A percentile compares a stretch with the other conserved stretches of the same genome.
These are phyloP conservation scores for Baorangia bicolor DNA, from an alignment of 768 basidiomycete genomes.

Conservation along the genomic window DNA sequence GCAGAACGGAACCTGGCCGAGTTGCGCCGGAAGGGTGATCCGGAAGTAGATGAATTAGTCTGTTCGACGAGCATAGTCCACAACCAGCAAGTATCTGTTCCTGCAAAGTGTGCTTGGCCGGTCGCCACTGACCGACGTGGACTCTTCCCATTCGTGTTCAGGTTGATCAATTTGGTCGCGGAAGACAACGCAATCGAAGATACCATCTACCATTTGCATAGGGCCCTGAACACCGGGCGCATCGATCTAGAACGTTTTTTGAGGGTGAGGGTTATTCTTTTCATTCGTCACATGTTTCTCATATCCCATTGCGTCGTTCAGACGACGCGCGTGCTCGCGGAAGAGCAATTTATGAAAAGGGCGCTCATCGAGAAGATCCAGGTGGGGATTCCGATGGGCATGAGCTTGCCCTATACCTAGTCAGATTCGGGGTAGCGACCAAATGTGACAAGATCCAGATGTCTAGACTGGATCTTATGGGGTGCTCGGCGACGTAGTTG, in stretches of 20 bases:
- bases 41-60: slow-evolving; percentile 93
- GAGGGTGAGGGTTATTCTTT: slow-evolving; percentile 55
- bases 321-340: slow-evolving; percentile 83
- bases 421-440: slow-evolving; percentile 38
- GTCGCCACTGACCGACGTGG: slow-evolving; percentile 16
- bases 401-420: slow-evolving; percentile 38
- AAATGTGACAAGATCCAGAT: slow-evolving; percentile 25
- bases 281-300: slow-evolving; percentile 16
- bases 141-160: slow-evolving; percentile 32
- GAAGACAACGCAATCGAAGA: slow-evolving; percentile 99
- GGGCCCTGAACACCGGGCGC: slow-evolving; percentile 86
- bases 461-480: slow-evolving; percentile 24
- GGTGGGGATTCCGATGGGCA: slow-evolving; percentile 52
- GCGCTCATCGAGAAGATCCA: slow-evolving; percentile 92
- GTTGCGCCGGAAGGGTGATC: slow-evolving; percentile 80
- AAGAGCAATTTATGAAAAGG: slow-evolving; percentile 97
- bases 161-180: slow-evolving; percentile 95
- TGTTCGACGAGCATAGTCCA: slow-evolving; percentile 95
- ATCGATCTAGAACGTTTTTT: slow-evolving; percentile 95
- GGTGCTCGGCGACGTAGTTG: slow-evolving; percentile 37
- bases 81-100: slow-evolving; percentile 67
- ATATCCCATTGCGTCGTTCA: slow-evolving; percentile 33
- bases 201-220: slow-evolving; percentile 94
- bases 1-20: slow-evolving; percentile 77
- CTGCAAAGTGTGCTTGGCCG: not conserved